These are phyloP conservation scores for Acanthamoeba quina DNA, from an alignment of 208 protist genomes.

Conservation along the genomic window DNA sequence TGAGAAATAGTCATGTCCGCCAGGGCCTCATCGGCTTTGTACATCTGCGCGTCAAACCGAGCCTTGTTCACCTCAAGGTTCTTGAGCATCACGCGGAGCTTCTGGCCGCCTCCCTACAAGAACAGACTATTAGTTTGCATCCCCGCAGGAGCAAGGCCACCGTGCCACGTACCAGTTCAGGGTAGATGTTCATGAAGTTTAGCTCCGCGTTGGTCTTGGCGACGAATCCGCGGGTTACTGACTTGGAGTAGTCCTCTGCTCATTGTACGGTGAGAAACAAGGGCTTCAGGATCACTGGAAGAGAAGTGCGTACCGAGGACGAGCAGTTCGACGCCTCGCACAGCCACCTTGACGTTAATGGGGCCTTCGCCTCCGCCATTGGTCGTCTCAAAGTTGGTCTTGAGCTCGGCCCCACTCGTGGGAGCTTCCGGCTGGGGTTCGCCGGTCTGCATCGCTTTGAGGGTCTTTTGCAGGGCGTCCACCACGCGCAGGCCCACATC, in stretches of 20 bases:
- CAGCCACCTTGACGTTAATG: slow-evolving; percentile 44
- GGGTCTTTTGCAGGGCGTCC: slow-evolving; percentile 54
- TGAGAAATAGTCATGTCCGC: not conserved
- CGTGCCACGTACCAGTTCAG: not conserved
- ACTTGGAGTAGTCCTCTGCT: slow-evolving; percentile 42
- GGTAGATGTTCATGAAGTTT: slow-evolving; percentile 55
- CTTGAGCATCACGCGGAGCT: slow-evolving; percentile 21
- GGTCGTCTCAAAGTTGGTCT: slow-evolving; percentile 22
- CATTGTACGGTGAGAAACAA: not conserved
- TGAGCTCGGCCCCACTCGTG: not conserved
- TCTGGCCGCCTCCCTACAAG: slow-evolving; percentile 48
- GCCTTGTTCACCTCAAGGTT: slow-evolving; percentile 31
- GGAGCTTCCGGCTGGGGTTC: not conserved
- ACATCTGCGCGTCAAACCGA: slow-evolving; percentile 7
- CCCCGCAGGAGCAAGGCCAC: not conserved
- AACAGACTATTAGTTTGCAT: not conserved
- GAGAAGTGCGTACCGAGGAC: slow-evolving; percentile 3
- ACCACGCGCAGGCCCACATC: slow-evolving; percentile 6
- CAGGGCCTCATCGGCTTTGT: slow-evolving; percentile 24
- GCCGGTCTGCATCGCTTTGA: slow-evolving; percentile 37
- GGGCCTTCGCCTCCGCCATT: slow-evolving; percentile 57
- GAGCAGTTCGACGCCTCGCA: slow-evolving; percentile 2
- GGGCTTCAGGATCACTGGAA: not conserved
- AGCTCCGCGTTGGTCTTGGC: slow-evolving; percentile 23
- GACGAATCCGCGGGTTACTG: slow-evolving; percentile 47